phyloP scores from a whole-genome alignment of 108 stramenopile species.

The Cyclostephanos tholiformis region DNA sequence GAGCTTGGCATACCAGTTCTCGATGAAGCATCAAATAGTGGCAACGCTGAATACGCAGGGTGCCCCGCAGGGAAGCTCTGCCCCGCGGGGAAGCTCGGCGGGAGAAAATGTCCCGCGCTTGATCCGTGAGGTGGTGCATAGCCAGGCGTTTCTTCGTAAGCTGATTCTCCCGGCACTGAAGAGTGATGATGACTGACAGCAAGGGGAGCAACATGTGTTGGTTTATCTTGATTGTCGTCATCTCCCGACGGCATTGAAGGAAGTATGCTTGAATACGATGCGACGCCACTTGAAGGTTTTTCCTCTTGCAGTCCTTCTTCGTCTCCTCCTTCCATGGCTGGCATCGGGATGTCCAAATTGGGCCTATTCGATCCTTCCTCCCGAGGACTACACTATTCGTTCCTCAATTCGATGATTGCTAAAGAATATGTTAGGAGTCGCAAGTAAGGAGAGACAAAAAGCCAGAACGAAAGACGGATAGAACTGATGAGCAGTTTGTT shows the following conservation, averaged over 20 bases:
- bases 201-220: not conserved
- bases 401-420: not conserved
- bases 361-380: not conserved
- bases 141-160: not conserved
- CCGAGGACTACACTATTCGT: not conserved
- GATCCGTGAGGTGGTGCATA: not conserved
- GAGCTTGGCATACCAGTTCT: not conserved
- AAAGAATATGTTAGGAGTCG: not conserved
- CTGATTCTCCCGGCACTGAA: not conserved
- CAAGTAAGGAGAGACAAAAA: not conserved
- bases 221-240: slow-evolving; percentile 5
- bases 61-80: slow-evolving; percentile 9
- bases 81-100: slow-evolving; percentile 11
- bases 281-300: not conserved
- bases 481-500: not conserved
- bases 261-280: slow-evolving; percentile 14
- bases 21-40: slow-evolving; percentile 1
- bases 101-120: not conserved
- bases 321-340: slow-evolving; percentile 4
- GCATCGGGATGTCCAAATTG: not conserved
- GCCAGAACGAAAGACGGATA: not conserved
- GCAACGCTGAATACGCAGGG: slow-evolving; percentile 25
- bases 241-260: slow-evolving; percentile 6
- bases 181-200: not conserved
- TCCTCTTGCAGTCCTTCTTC: slow-evolving; percentile 3